Evolutionary conservation across 1,139 yeast genomes (phyloP), one percentile per base, ranked within the genome.

Genomic region (Suhomyces wounanorum): DNA sequence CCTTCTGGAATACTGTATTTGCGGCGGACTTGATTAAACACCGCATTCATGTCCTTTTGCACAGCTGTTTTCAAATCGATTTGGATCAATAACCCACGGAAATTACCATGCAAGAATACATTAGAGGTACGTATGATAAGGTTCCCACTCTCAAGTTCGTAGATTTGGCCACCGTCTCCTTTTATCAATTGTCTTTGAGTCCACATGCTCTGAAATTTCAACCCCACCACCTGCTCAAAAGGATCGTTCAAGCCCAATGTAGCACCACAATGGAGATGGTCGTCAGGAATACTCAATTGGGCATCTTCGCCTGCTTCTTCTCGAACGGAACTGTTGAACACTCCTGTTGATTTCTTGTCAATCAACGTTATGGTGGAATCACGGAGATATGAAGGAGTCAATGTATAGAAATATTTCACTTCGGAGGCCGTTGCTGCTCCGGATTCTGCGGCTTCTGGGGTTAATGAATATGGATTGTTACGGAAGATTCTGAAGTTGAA

Each of bases 161-260:
- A 87, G 2, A 82, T 79, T 49, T 80, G 80, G 0, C 89, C 89
- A 4, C 94, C 94, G 55, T 87, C 94, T 2, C 95, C 96, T 56
- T 82, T 80, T 43, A 88, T 78, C n/a, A 82, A 74, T 65, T 89
- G 96, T 52, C 89, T 73, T 49, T 82, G 77, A 0, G 77, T 70
- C 96, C 96, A 89, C 49, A 86, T 66, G 57, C 90, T 82, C 61
- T 84, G 89, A 49, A 89, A 67, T 61, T 87, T 86, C 37, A 80
- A 78, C 25, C 74, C 72, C 0, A 81, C 64, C 49, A 85, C 59
- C 59, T 63, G 58, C 54, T 82, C 85, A 57, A 81, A 79, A 17
- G 75, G 70, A 54, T 81, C 85, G 50, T 74, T 75, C 37, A 79
- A 61, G 2, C 81, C 84, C 0, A 75, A 66, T 2, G 83, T 75